A percentile compares a stretch with the other conserved stretches of the same genome.
These are phyloP conservation scores for Tetrahymena malaccensis DNA, from an alignment of 73 alveolate genomes.

Conservation along the genomic window DNA sequence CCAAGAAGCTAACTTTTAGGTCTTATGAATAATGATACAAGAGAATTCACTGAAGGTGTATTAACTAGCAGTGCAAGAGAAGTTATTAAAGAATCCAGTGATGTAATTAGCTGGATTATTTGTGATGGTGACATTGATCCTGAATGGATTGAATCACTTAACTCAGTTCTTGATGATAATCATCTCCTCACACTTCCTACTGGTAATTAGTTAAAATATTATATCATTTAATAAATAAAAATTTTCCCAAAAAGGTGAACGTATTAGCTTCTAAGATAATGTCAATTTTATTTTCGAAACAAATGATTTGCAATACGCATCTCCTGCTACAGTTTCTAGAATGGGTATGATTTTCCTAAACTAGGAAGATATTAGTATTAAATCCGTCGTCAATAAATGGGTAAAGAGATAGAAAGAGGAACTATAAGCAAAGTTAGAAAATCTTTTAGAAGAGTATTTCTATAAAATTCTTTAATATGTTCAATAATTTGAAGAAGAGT, in stretches of 20 bases:
- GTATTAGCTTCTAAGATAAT: slow-evolving; percentile 95
- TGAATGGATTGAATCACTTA: slow-evolving; percentile 98
- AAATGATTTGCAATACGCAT: slow-evolving; percentile 92
- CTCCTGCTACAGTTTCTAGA: slow-evolving; percentile 99
- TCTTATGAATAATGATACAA: slow-evolving; percentile 98
- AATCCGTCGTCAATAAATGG: slow-evolving; percentile 92
- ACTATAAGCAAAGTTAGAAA: background rate
- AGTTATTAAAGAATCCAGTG: slow-evolving; percentile 95
- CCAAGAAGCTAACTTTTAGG: slow-evolving; percentile 97
- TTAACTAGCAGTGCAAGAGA: slow-evolving; percentile 98
- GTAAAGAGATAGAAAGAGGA: slow-evolving; percentile 66
- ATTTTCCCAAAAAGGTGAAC: slow-evolving; percentile 73
- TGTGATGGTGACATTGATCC: slow-evolving; percentile 99
- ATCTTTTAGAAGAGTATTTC: background rate
- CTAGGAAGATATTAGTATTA: slow-evolving; percentile 98
- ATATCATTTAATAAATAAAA: too few species aligned
- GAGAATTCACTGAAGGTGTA: slow-evolving; percentile 99
- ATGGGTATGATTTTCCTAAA: slow-evolving; percentile 98
- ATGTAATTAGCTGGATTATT: slow-evolving; percentile 96
- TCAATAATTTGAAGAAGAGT: slow-evolving; percentile 32
- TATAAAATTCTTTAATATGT: slow-evolving; percentile 36
- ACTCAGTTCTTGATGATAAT: slow-evolving; percentile 99
- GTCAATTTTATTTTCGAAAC: slow-evolving; percentile 99
- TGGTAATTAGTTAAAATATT: slow-evolving; percentile 48
- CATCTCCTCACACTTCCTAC: slow-evolving; percentile 97